Conservation (phyloP, 257 asterid genomes). For the Nicotiana tabacum region DNA sequence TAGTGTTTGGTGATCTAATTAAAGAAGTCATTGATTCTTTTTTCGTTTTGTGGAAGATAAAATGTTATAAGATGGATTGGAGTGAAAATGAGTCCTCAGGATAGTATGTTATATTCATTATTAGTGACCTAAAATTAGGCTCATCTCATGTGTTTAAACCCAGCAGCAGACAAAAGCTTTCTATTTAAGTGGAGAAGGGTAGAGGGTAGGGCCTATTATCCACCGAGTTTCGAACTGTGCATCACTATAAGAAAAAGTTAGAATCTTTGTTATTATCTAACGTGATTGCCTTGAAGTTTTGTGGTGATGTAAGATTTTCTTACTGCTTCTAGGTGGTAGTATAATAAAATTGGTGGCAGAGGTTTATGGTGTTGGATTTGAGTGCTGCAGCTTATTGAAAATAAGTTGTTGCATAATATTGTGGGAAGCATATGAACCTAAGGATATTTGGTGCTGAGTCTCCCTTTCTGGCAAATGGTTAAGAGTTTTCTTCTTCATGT, state of each 20-base stretch:
- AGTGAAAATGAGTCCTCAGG: neutral
- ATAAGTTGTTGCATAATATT: neutral
- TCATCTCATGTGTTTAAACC: neutral
- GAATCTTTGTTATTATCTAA: neutral
- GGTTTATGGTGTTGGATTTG: neutral
- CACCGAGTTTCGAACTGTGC: neutral
- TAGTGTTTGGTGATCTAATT: neutral
- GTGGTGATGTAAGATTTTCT: neutral
- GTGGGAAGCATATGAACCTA: neutral
- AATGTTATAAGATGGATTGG: neutral
- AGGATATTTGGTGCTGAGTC: neutral
- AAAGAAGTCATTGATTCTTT: neutral
- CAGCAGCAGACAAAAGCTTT: neutral
- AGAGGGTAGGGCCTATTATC: neutral
- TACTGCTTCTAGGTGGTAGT: neutral
- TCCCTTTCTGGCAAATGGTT: neutral
- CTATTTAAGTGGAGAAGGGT: neutral
- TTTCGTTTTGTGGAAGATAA: neutral
- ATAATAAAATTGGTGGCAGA: neutral
- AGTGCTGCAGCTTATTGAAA: neutral
- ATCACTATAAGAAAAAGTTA: neutral
- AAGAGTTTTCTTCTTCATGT: neutral
- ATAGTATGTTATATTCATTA: neutral
- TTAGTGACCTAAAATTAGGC: neutral
- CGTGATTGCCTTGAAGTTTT: neutral